Percentiles rank a stretch among this genome's conserved stretches.
Evolutionary conservation across 371 early-diverging fungal genomes (phyloP).

Genomic region (Racocetra persica): DNA sequence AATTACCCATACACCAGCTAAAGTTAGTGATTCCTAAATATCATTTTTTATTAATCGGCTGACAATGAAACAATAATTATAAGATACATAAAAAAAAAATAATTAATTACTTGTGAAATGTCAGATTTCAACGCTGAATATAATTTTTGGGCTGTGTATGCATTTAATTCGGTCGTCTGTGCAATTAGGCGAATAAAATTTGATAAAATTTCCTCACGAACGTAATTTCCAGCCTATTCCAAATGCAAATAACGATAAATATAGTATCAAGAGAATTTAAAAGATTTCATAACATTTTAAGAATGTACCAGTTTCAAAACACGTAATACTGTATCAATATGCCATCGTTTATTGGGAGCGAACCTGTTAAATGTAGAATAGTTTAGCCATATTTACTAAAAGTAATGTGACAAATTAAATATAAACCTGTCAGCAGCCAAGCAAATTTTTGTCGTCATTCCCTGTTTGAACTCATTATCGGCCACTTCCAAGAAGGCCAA

Average conservation of each 20-base stretch:
- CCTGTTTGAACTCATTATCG: constrained; percentile 89
- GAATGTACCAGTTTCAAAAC: constrained; percentile 70
- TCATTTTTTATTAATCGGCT: too few species aligned
- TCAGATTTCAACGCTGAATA: constrained; percentile 84
- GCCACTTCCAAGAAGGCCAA: constrained; percentile 91
- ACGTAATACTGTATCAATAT: constrained; percentile 92
- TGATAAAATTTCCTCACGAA: constrained; percentile 76
- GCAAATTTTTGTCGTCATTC: constrained; percentile 89
- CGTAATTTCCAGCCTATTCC: constrained; percentile 69
- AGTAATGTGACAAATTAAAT: background rate
- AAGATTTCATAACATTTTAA: too few species aligned
- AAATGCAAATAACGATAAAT: background rate
- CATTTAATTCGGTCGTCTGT: constrained; percentile 79
- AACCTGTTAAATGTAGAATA: constrained; percentile 52
- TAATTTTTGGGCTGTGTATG: constrained; percentile 87
- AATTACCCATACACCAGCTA: constrained; percentile 92
- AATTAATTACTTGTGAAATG: constrained; percentile 64
- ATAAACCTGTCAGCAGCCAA: constrained; percentile 82
- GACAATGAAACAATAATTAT: background rate
- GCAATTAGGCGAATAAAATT: constrained; percentile 75
- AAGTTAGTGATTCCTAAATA: constrained; percentile 84
- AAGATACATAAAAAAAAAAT: background rate
- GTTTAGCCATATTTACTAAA: background rate
- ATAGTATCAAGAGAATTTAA: constrained; percentile 4
- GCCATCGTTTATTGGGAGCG: constrained; percentile 95